Evolutionary conservation across 495 filamentous ascomycete genomes (phyloP).

Genomic region (Penicilliopsis zonata): DNA sequence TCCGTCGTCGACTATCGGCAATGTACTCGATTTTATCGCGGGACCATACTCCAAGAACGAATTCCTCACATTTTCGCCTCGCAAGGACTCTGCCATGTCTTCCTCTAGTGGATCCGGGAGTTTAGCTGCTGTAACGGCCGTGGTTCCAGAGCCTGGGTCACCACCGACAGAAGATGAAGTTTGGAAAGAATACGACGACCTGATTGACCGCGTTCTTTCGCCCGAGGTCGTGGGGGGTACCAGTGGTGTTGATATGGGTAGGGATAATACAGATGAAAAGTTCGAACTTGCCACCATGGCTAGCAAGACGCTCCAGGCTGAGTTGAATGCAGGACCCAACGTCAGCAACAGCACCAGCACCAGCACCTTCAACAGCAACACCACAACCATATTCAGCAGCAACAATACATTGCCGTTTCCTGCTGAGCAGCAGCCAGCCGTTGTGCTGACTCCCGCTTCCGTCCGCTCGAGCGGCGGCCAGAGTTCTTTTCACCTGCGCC

Average conservation of each 20-base stretch:
- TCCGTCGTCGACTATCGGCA: slow-evolving; percentile 17
- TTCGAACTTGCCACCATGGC: slow-evolving; percentile 30
- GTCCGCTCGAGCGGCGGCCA: slow-evolving; percentile 16
- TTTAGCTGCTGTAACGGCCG: slow-evolving; percentile 45
- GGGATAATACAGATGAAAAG: slow-evolving; percentile 13
- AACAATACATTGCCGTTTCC: too few relatives aligned
- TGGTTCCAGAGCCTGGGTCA: slow-evolving; percentile 44
- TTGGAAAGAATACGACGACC: slow-evolving; percentile 91
- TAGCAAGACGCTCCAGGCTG: slow-evolving; percentile 29
- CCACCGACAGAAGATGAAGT: slow-evolving; percentile 71
- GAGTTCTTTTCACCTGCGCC: slow-evolving; percentile 26
- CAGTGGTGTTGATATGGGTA: slow-evolving; percentile 4
- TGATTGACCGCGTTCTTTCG: slow-evolving; percentile 61
- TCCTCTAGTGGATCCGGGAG: slow-evolving; percentile 58
- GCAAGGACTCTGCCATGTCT: slow-evolving; percentile 56
- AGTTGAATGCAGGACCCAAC: slow-evolving; percentile 13
- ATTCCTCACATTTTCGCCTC: slow-evolving; percentile 63
- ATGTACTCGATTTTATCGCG: slow-evolving; percentile 24
- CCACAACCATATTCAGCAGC: too few relatives aligned
- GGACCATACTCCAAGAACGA: slow-evolving; percentile 32
- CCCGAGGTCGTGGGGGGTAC: slow-evolving; percentile 24
- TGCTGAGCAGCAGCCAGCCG: slow-evolving; percentile 8
- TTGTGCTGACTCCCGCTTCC: slow-evolving; percentile 13
- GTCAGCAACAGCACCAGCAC: slow-evolving; percentile 3
- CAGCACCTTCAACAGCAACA: too few relatives aligned